Evolutionary conservation across 495 filamentous ascomycete genomes (phyloP).

Genomic region (Astrocystis sublimbata): DNA sequence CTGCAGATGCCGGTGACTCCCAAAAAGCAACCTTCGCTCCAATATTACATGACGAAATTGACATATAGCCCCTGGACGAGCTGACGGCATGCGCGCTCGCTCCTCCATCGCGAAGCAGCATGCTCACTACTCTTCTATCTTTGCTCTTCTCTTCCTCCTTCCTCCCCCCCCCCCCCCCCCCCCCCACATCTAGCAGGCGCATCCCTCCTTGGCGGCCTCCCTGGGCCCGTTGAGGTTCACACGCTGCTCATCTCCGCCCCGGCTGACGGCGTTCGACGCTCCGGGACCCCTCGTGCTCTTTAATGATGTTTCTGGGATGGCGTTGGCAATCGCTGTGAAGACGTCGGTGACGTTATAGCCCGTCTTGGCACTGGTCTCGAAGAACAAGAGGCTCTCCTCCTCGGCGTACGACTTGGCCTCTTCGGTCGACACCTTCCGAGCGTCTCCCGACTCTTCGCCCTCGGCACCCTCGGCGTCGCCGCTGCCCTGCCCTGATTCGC

Average conservation of each 20-base stretch:
- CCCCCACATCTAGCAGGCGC: slow-evolving; percentile 91
- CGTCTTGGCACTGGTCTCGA: slow-evolving; percentile 97
- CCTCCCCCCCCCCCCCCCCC: no score
- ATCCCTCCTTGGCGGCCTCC: slow-evolving; percentile 79
- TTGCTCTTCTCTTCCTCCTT: no score
- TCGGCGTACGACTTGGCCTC: slow-evolving; percentile 94
- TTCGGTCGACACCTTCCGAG: slow-evolving; percentile 78
- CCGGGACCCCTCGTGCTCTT: slow-evolving; percentile 77
- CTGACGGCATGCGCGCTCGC: slow-evolving; percentile 13
- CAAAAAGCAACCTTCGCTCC: slow-evolving; percentile 32
- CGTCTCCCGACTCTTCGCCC: slow-evolving; percentile 70
- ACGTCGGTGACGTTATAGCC: slow-evolving; percentile 91
- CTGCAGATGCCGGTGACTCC: slow-evolving; percentile 27
- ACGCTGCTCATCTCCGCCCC: slow-evolving; percentile 62
- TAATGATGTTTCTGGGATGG: slow-evolving; percentile 92
- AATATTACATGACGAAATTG: slow-evolving; percentile 36
- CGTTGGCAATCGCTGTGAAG: slow-evolving; percentile 97
- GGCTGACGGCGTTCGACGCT: slow-evolving; percentile 54
- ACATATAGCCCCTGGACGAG: slow-evolving; percentile 13
- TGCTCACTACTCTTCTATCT: not conserved
- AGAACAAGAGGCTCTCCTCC: slow-evolving; percentile 90
- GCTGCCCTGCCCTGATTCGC: slow-evolving; percentile 41
- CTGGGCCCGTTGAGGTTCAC: slow-evolving; percentile 68
- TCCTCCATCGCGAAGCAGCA: slow-evolving; percentile 1
- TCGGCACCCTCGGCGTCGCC: slow-evolving; percentile 42